A percentile compares a stretch with the other conserved stretches of the same genome.
phyloP scores from a whole-genome alignment of 2,329 filamentous ascomycete species.

The Fusarium sp. region DNA sequence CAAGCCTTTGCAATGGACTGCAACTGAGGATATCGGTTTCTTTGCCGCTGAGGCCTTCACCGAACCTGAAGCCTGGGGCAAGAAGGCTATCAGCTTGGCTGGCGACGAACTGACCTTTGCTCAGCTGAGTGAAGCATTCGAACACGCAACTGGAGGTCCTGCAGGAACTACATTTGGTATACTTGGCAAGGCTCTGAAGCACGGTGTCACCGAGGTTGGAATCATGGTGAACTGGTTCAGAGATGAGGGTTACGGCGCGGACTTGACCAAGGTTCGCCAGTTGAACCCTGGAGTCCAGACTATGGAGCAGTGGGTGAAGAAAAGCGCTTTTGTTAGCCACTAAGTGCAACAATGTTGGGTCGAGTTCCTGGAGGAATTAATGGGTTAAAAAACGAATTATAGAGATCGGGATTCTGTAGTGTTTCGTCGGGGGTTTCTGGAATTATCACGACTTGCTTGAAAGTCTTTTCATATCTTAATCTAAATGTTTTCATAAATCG shows the following conservation, averaged over 20 bases:
- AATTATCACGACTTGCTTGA: too few species aligned
- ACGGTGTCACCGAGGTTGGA: constrained; percentile 26
- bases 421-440: too few species aligned
- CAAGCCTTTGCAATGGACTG: constrained; percentile 43
- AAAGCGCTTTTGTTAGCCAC: constrained; percentile 20
- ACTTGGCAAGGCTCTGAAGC: constrained; percentile 27
- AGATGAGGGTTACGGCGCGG: constrained; percentile 33
- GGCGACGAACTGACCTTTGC: constrained; percentile 34
- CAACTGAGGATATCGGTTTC: constrained; percentile 29
- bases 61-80: neutral
- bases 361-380: too few species aligned
- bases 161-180: constrained; percentile 27
- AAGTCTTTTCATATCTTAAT: too few species aligned
- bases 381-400: too few species aligned
- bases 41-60: constrained; percentile 30
- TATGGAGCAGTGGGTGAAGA: constrained; percentile 32
- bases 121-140: constrained; percentile 25
- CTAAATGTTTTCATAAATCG: too few species aligned
- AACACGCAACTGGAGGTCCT: constrained; percentile 8
- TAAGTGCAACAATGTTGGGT: neutral
- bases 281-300: constrained; percentile 26
- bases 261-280: constrained; percentile 23
- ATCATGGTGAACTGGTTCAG: constrained; percentile 38
- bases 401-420: neutral
- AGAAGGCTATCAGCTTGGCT: constrained; percentile 15